Evolutionary conservation across 495 filamentous ascomycete genomes (phyloP), one percentile per base, ranked within the genome.

Genomic region (Hypoxylon rickii): DNA sequence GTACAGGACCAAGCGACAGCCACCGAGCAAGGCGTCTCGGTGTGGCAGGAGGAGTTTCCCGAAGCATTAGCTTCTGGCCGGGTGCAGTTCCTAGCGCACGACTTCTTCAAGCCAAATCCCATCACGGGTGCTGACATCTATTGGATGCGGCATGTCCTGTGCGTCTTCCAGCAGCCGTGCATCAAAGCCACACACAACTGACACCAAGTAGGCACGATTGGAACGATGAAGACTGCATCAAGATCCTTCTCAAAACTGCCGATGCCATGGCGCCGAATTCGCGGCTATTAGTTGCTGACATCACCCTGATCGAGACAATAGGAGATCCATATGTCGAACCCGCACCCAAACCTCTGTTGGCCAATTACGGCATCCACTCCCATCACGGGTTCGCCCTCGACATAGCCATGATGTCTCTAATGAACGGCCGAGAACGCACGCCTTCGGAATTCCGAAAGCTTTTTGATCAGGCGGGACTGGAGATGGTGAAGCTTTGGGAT

Each of bases 81-180:
- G 3, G 57, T 71, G 18, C 58, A 55, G 29, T 70, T 77, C 48
- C 40, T 70, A 41, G 58, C 38, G 7, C 74, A 79, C 26, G 71
- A 77, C 49, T 78, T 79, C 39, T 79, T 77, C 62, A 37, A 60
- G 13, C 24, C 50, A 16, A 75, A 79, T 22, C 73, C 76, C 2
- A 49, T 75, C 45, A 62, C 64, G 24, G 66, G 58, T 10, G 76
- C 73, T 6, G 70, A 72, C 26, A 58, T 77, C 10, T 79, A 79
- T 52, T 73, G 69, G 68, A 58, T 76, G 19, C 68, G 73, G 1
- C 68, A 63, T n/a, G 72, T 79, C 29, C 36, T 79, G 56, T 64
- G 18, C 8, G 8, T 19, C 11, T 32, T 37, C 18, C n/a, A n/a
- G 24, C 16, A 34, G 18, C 13, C 7, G 11, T 24, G 33, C 3